Conservation (phyloP, 2,329 filamentous ascomycete species). For the Helotiales sp. region DNA sequence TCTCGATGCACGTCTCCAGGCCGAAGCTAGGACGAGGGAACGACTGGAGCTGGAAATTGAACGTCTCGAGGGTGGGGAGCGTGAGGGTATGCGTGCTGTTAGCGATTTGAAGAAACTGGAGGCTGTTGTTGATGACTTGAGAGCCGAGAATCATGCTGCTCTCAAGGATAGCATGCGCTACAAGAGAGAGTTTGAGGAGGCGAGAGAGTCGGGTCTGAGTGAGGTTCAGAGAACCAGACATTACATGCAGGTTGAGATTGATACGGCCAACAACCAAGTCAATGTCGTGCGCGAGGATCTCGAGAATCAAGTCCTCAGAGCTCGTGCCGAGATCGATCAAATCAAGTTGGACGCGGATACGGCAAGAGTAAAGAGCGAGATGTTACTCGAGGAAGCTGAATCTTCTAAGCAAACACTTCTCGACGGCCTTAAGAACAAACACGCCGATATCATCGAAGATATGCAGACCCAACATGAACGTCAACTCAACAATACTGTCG, state of each 20-base stretch:
- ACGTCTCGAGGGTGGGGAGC: constrained; percentile 66
- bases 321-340: constrained; percentile 78
- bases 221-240: constrained; percentile 83
- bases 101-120: constrained; percentile 67
- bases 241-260: constrained; percentile 80
- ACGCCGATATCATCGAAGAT: constrained; percentile 74
- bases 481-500: constrained; percentile 72
- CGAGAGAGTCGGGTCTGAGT: constrained; percentile 75
- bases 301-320: constrained; percentile 75
- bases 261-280: constrained; percentile 82
- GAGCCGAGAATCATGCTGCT: constrained; percentile 68
- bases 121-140: constrained; percentile 58
- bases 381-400: constrained; percentile 81
- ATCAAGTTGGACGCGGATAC: constrained; percentile 81
- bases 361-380: constrained; percentile 78
- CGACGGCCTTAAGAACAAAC: constrained; percentile 58
- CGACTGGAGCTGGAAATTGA: constrained; percentile 70
- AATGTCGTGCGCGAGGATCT: constrained; percentile 82
- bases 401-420: constrained; percentile 66
- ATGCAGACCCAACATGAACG: constrained; percentile 76
- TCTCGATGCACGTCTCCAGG: constrained; percentile 76
- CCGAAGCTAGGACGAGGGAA: constrained; percentile 73
- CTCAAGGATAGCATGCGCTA: constrained; percentile 52
- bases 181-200: constrained; percentile 84
- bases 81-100: constrained; percentile 67